Percentiles rank a stretch among this genome's conserved stretches.
phyloP scores from a whole-genome alignment of 2,329 filamentous ascomycete species.

The Hymenoscyphus fructigenus region DNA sequence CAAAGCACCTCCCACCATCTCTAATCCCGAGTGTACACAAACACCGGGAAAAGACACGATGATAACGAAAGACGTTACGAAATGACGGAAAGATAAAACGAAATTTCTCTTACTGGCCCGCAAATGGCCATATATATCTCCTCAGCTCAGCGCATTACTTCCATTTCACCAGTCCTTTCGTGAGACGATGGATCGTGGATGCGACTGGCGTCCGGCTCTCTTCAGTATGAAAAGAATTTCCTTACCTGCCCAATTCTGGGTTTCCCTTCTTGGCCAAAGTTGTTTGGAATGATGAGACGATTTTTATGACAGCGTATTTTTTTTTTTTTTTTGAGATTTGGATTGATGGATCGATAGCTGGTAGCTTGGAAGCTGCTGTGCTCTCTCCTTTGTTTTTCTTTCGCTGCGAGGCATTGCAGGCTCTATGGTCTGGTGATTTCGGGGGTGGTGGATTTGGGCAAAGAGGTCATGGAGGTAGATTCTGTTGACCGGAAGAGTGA shows the following conservation, averaged over 20 bases:
- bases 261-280: constrained; percentile 23
- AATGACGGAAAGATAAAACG: constrained; percentile 49
- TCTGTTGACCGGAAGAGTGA: too few species aligned
- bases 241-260: constrained; percentile 20
- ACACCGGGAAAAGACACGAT: constrained; percentile 42
- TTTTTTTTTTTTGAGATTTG: not conserved
- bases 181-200: constrained; percentile 7
- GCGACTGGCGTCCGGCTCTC: constrained; percentile 13
- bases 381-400: constrained; percentile 19
- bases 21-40: constrained; percentile 20
- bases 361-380: constrained; percentile 19
- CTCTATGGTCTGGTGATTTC: constrained; percentile 13
- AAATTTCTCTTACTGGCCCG: constrained; percentile 37
- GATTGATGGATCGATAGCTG: constrained; percentile 19
- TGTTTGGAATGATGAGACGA: constrained; percentile 32
- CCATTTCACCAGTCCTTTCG: constrained; percentile 16
- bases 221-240: constrained; percentile 21
- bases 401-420: constrained; percentile 17
- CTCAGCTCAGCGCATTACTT: constrained; percentile 34
- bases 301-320: constrained; percentile 28
- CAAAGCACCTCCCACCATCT: constrained; percentile 10
- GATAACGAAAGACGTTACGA: constrained; percentile 46
- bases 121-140: constrained; percentile 46
- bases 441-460: too few species aligned
- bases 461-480: too few species aligned